Base-by-base conservation (phyloP, 495 filamentous ascomycete genomes). In the Aspergillus coremiiformis region DNA sequence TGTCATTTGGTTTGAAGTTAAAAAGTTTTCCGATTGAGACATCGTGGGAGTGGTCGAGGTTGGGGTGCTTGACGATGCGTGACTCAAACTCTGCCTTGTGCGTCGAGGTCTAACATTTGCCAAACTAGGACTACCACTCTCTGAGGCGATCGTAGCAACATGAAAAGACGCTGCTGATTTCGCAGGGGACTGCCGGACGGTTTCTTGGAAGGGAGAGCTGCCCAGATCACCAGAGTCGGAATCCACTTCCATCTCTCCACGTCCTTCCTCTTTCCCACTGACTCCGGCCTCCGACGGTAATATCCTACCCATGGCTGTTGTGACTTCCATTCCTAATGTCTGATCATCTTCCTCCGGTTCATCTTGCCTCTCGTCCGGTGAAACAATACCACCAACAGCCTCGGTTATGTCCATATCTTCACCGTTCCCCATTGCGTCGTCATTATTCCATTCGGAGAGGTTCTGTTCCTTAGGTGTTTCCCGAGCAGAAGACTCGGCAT, bases 351-450 rank as follows among this genome's bases (percentile, higher is more conserved):
- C 78, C 12, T 55, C 47, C 3, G 52, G 59, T 49, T 73, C 71
- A 5, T 68, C 58, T 42, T 64, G 62, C 43, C 71, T 66, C 29
- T 58, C 58, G 22, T 60, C 52, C 5, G 66, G 52, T 20, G 75
- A 67, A 35, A 86, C 63, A 45, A 90, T 89, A 3, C 82, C 78
- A 33, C 87, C 86, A 55, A 89, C 69, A 0, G 84, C 83, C 29
- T 81, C 69, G 5, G 86, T 90, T 66, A 89, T 86, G 42, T 89
- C 85, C 85, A 89, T 87, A 6, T 75, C 74, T 58, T 68, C 65
- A 9, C 62, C 75, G 8, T 66, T 68, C 32, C 73, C 76, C 39
- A 73, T 72, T 17, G 67, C 62, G 41, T 65, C 63, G 26, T 66
- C 70, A 11, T 70, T 70, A n/a, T 74, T 69, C 46, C 45, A 60